Base-by-base conservation (phyloP, 306 rosid species). In the Vachellia pachyceras region DNA sequence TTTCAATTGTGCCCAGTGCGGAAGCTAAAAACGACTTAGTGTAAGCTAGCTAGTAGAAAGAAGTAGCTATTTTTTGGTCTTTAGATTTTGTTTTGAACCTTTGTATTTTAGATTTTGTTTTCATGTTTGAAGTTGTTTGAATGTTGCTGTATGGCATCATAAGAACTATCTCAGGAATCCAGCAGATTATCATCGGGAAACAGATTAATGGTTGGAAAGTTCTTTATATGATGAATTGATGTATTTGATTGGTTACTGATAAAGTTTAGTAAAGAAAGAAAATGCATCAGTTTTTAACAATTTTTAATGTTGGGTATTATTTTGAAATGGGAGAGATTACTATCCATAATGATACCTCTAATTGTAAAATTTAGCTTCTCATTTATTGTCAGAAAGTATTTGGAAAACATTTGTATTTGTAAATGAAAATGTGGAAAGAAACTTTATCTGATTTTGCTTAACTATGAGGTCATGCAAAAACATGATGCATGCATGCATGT, bases 201-300 rank as follows among this genome's bases (percentile, higher is more conserved):
- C 85, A 85, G 90, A 95, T 88, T 78, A 80, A 72, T 29, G 50
- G 68, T 80, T 74, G 66, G 78, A 75, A 52, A 58, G 10, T 60
- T 64, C 6, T 60, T 64, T 64, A 84, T 41, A 22, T 55, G 13
- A 42, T 1, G 72, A 40, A 66, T 76, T 64, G 77, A 78, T 82
- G 84, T 77, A 82, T 80, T 86, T 72, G 65, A 77, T 80, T 83
- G 65, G 79, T 80, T 83, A 52, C 79, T 50, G 18, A 72, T 77
- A 2, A 86, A 58, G 69, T 49, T 49, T 22, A 74, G 73, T 75
- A 60, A 42, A 13, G 37, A 65, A 81, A 41, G 65, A 57, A 76
- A 76, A 64, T 69, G 78, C 12, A 7, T 50, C 33, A 29, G 2
- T 29, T 29, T 29, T 29, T 29, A 29, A 29, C 14, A 40, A 39